phyloP scores from a whole-genome alignment of 1,284 basidiomycete genomes.

The Apiotrichum domesticum region DNA sequence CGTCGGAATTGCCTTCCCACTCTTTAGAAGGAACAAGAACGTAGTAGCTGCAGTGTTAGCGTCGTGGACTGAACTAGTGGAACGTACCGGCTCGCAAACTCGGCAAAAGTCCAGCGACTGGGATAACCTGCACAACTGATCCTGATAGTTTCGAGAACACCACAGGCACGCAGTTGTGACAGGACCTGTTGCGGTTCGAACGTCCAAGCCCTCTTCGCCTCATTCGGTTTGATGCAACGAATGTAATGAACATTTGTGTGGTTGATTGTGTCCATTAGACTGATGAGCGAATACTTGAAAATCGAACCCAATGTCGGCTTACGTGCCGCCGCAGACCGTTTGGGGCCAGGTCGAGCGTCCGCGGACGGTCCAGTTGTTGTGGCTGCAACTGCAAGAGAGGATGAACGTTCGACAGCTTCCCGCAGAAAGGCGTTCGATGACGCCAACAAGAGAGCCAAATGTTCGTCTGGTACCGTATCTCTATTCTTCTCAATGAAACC shows the following conservation, averaged over 20 bases:
- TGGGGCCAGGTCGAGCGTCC: conserved; percentile 37
- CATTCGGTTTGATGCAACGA: conserved; percentile 99
- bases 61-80: too few species aligned
- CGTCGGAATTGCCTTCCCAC: conserved; percentile 68
- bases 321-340: conserved; percentile 53
- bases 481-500: conserved; percentile 99
- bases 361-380: conserved; percentile 17
- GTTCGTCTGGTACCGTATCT: conserved; percentile 98
- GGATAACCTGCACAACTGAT: conserved; percentile 99
- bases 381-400: conserved; percentile 55
- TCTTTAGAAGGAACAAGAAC: conserved; percentile 84
- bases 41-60: conserved; percentile 65
- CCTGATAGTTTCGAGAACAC: conserved; percentile 97
- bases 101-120: conserved; percentile 97
- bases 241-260: conserved; percentile 99
- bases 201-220: conserved; percentile 93
- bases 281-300: conserved; percentile 92
- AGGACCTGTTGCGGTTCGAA: conserved; percentile 94
- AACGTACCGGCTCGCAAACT: conserved; percentile 91
- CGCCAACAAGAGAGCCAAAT: conserved; percentile 74
- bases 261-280: conserved; percentile 94
- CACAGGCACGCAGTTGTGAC: conserved; percentile 91
- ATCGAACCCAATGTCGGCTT: conserved; percentile 98
- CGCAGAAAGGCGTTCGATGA: conserved; percentile 90
- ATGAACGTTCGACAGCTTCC: conserved; percentile 84